Percentiles rank a stretch among this genome's conserved stretches.
Conservation (phyloP, 1,139 yeast genomes). For the Blastobotrys illinoisensis region DNA sequence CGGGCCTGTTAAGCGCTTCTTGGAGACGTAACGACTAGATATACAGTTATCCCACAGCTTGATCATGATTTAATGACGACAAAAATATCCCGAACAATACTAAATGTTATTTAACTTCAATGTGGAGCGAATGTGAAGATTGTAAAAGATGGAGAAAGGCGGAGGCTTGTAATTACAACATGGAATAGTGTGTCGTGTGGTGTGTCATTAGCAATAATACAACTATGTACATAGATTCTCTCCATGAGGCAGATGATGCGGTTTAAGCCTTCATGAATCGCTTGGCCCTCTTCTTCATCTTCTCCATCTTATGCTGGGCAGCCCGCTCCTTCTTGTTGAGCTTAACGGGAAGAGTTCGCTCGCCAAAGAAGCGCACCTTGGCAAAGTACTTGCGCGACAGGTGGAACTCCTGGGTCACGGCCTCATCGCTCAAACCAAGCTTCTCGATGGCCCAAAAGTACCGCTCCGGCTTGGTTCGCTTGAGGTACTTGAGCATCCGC, state of each 20-base stretch:
- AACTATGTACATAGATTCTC: constrained; percentile 5
- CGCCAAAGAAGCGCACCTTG: constrained; percentile 78
- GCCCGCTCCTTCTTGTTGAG: constrained; percentile 28
- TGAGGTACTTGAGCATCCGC: constrained; percentile 71
- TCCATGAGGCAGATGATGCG: too few species aligned
- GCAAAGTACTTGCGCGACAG: constrained; percentile 82
- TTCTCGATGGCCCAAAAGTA: constrained; percentile 84
- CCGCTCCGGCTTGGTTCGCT: constrained; percentile 68
- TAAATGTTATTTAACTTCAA: too few species aligned
- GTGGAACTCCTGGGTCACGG: constrained; percentile 72
- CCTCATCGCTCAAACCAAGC: constrained; percentile 79
- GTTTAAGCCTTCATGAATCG: constrained; percentile 9
- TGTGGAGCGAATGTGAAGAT: too few species aligned
- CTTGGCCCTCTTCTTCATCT: constrained; percentile 28
- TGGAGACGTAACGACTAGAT: constrained; percentile 33
- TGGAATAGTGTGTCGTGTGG: background rate
- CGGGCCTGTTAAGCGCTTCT: constrained; percentile 60
- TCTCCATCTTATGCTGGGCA: constrained; percentile 23
- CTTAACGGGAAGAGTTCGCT: constrained; percentile 30
- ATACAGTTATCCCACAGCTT: too few species aligned
- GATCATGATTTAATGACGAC: too few species aligned
- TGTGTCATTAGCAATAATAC: background rate
- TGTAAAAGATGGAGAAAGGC: too few species aligned
- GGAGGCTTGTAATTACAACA: too few species aligned
- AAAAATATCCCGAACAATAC: too few species aligned